Evolutionary conservation across 176 grass and related monocot genomes (phyloP).

Genomic region (Triticum turgidum): DNA sequence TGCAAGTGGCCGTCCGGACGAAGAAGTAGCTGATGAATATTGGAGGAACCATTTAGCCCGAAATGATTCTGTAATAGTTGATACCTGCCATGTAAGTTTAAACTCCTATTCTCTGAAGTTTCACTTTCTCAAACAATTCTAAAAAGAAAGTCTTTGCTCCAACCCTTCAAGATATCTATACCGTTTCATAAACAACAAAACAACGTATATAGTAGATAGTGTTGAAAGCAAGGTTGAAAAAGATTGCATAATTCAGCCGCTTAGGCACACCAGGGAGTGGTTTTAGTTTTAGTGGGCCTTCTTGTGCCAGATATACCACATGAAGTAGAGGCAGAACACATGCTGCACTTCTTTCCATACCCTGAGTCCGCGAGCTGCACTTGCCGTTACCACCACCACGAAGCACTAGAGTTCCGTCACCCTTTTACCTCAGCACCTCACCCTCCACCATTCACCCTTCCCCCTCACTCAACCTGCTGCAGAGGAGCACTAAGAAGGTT

Average conservation of each 20-base stretch:
- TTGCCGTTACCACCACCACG: neutral
- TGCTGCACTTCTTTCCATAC: neutral
- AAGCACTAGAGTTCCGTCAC: neutral
- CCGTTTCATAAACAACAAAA: constrained; percentile 4
- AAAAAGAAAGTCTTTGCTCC: neutral
- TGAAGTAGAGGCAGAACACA: neutral
- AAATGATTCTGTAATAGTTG: constrained; percentile 94
- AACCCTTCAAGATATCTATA: constrained; percentile 1
- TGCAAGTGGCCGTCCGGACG: constrained; percentile 68
- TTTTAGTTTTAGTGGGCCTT: neutral
- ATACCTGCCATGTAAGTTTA: constrained; percentile 85
- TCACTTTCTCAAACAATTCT: neutral
- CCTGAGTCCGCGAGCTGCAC: neutral
- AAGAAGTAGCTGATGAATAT: constrained; percentile 96
- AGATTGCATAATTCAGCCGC: neutral
- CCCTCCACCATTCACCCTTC: neutral
- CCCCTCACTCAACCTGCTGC: neutral
- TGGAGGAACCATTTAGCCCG: constrained; percentile 96
- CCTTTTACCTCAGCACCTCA: neutral
- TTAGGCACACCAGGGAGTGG: neutral
- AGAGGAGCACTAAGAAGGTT: neutral
- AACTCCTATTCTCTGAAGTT: constrained; percentile 6
- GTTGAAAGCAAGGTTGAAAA: neutral
- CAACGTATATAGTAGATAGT: neutral
- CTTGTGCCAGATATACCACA: neutral